Evolutionary conservation across 306 rosid genomes (phyloP).

Genomic region (Lablab purpureus): DNA sequence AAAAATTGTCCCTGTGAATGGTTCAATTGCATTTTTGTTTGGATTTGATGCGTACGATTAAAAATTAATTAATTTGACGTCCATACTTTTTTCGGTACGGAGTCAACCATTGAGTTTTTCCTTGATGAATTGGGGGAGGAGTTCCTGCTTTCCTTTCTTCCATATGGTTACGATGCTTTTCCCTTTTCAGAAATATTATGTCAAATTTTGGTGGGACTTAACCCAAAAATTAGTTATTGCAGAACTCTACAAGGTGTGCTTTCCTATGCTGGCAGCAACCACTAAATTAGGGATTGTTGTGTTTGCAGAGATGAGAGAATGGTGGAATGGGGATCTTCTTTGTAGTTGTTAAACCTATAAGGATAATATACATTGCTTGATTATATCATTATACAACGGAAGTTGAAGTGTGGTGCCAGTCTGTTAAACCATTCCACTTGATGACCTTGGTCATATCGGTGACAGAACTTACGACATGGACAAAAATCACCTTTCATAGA

Average conservation of each 20-base stretch:
- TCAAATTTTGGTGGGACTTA: background rate
- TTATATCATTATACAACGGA: too few species aligned
- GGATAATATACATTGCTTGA: too few species aligned
- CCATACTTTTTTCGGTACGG: background rate
- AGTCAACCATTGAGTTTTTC: background rate
- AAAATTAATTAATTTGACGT: background rate
- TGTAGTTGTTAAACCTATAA: too few species aligned
- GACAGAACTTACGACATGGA: too few species aligned
- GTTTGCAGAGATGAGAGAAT: background rate
- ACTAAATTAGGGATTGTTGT: background rate
- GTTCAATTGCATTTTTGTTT: background rate
- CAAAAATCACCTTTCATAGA: too few species aligned
- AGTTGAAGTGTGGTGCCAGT: too few species aligned
- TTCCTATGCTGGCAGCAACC: background rate
- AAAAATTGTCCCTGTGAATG: background rate
- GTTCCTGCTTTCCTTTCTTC: background rate
- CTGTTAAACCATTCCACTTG: too few species aligned
- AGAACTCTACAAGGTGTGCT: background rate
- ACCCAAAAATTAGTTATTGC: background rate
- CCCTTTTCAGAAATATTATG: background rate
- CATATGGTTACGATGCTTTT: background rate
- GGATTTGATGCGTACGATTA: background rate
- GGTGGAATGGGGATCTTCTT: too few species aligned
- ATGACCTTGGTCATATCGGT: too few species aligned
- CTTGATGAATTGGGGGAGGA: background rate